Conservation (phyloP, 805 yeast species). For the Metschnikowia dekortorum region DNA sequence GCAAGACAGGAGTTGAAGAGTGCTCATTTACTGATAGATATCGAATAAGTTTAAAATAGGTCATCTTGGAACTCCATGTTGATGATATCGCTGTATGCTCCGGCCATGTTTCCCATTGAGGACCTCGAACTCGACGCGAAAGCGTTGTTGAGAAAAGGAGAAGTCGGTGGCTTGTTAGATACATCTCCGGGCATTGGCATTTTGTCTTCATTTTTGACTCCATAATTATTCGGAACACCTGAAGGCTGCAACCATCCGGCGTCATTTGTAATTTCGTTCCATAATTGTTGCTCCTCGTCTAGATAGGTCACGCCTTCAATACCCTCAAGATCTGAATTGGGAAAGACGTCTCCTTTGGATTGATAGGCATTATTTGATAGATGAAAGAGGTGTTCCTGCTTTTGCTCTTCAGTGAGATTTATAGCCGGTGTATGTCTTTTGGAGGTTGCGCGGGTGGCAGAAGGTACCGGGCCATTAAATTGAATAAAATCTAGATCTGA, state of each 20-base stretch:
- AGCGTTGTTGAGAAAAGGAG: not conserved
- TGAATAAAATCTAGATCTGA: conserved; percentile 24
- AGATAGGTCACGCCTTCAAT: conserved; percentile 40
- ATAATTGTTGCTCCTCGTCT: conserved; percentile 48
- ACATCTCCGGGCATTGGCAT: conserved; percentile 2
- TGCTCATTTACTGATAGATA: not conserved
- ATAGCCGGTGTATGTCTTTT: conserved; percentile 18
- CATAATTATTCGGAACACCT: conserved; percentile 6
- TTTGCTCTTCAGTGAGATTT: conserved; percentile 17
- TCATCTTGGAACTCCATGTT: conserved; percentile 34
- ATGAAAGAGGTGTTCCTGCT: conserved; percentile 12
- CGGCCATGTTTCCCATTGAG: conserved; percentile 16
- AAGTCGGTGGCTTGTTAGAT: not conserved
- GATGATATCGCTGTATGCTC: conserved; percentile 36
- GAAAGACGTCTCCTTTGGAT: conserved; percentile 26
- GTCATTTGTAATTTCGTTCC: conserved; percentile 76
- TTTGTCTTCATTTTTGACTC: conserved; percentile 5
- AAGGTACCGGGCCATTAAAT: conserved; percentile 19
- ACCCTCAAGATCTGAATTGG: conserved; percentile 35
- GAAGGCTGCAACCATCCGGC: conserved; percentile 61
- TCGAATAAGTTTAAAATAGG: not conserved
- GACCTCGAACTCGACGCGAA: conserved; percentile 5
- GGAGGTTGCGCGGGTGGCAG: conserved; percentile 16
- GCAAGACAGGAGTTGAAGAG: not conserved
- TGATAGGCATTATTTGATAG: not conserved